Base-by-base conservation (phyloP, 1,139 yeast species). In the Spathaspora jeffriesii region DNA sequence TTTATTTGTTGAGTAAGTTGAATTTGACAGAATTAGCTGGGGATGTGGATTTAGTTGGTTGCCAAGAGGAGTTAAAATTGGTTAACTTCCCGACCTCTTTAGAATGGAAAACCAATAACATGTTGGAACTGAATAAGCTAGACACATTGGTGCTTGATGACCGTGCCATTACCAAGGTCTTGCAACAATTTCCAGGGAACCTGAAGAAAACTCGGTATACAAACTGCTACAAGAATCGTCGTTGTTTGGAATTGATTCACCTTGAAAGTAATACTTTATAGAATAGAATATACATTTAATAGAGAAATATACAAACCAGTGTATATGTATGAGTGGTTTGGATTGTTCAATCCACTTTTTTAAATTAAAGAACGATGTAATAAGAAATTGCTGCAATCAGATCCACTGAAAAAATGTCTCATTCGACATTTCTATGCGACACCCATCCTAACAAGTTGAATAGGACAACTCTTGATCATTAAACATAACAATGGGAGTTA, bases 1-100 rank as follows among this genome's bases (percentile, higher is more conserved):
- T 73, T 9, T 69, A 64, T 47, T 13, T 46, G 11, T 9, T 54
- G 4, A 47, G 45, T 34, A 18, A 13, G 11, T 17, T 34, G 14
- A 34, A 34, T 30, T 14, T 30, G 9, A 17, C n/a, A 4, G 14
- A 5, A 18, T 34, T 17, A 17, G 18, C 17, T n/a, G 34, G 18
- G 15, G 37, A 32, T 5, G 20, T 10, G 11, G 38, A 5, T 18
- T 17, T 11, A 10, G 23, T 2, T n/a, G 13, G 22, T 11, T 34
- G 38, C 18, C 23, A 15, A 10, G 23, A 18, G 34, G 34, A 30
- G 18, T 30, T 30, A 30, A 30, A 14, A 14, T 14, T 17, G 11
- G 20, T 10, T 15, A 10, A 2, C 38, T 4, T 5, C 14, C 31
- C 6, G 14, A 28, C 4, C n/a, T 28, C n/a, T 8, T 13, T 15